These are phyloP conservation scores for Paspalum notatum DNA, from an alignment of 176 grass and related monocot genomes.

Conservation along the genomic window DNA sequence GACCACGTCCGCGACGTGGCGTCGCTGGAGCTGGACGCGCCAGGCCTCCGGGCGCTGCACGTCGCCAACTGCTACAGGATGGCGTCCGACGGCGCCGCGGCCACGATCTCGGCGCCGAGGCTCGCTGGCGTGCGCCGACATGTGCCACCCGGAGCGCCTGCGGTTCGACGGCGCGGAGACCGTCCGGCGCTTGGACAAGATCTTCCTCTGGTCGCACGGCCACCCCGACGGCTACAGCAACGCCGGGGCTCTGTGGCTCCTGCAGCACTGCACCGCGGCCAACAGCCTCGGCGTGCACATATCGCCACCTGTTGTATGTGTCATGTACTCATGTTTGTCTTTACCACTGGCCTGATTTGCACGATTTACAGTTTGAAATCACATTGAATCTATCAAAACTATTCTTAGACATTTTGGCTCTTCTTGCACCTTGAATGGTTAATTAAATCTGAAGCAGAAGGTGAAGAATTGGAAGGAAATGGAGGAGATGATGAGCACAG, in stretches of 20 bases:
- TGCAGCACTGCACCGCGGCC: constrained; percentile 9
- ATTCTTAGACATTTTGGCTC: background rate
- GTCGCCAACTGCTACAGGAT: background rate
- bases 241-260: background rate
- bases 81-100: background rate
- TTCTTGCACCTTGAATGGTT: background rate
- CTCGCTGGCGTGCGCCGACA: background rate
- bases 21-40: constrained; percentile 7
- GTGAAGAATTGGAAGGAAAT: background rate
- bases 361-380: background rate
- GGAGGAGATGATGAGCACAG: background rate
- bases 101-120: background rate
- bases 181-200: background rate
- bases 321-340: background rate
- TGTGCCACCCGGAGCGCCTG: background rate
- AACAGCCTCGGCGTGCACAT: background rate
- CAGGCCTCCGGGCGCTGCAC: constrained; percentile 8
- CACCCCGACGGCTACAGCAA: background rate
- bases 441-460: background rate
- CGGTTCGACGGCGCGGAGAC: background rate
- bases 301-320: background rate
- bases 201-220: constrained; percentile 7
- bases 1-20: background rate
- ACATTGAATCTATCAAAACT: background rate
- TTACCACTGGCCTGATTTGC: background rate